Conservation (phyloP, 495 filamentous ascomycete genomes). For the Sabuloglossum arenarium region DNA sequence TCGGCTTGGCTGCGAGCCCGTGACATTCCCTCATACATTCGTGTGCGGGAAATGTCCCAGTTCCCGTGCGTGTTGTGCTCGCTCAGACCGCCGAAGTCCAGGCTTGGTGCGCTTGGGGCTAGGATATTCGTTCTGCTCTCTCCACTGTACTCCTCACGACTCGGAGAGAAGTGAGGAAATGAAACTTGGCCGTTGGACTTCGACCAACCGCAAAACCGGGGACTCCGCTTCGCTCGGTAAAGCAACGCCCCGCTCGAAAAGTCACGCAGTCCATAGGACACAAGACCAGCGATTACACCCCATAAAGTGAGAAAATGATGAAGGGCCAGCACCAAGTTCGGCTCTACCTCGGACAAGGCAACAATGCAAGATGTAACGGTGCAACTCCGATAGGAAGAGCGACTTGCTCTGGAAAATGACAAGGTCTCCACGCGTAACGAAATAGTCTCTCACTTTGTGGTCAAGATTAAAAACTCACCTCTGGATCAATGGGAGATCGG, state of each 20-base stretch:
- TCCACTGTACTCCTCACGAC: too few species aligned
- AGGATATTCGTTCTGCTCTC: background rate
- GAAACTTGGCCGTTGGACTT: background rate
- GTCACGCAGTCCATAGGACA: background rate
- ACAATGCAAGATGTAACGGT: too few species aligned
- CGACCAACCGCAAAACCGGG: background rate
- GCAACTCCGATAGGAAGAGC: background rate
- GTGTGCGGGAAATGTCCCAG: background rate
- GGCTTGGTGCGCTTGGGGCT: background rate
- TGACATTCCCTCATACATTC: too few species aligned
- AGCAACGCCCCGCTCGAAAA: background rate
- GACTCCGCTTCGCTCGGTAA: slow-evolving; percentile 1
- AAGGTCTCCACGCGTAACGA: background rate
- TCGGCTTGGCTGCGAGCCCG: background rate
- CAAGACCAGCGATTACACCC: background rate
- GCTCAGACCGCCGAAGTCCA: background rate
- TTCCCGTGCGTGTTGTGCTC: background rate
- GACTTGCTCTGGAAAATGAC: background rate
- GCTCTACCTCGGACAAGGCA: background rate
- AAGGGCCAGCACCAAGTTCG: background rate
- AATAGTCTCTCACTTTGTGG: background rate
- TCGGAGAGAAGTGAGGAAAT: too few species aligned
- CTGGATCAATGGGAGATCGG: too few species aligned
- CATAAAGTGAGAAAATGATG: background rate
- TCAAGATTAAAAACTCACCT: background rate